phyloP scores from a whole-genome alignment of 129 eudicot genomes.

The Flaveria linearis region DNA sequence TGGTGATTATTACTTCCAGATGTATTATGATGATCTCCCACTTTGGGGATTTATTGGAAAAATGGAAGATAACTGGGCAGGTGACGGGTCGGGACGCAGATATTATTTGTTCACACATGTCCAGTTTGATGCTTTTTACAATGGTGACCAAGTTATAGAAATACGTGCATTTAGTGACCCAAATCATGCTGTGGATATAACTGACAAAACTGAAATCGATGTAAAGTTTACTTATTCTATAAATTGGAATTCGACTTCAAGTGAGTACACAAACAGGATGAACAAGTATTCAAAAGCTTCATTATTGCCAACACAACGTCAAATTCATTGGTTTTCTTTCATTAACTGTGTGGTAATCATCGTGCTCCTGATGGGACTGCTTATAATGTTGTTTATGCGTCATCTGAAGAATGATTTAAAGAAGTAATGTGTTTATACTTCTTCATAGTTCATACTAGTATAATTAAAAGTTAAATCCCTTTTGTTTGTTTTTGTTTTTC shows the following conservation, averaged over 20 bases:
- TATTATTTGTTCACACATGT: slow-evolving; percentile 67
- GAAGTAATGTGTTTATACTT: slow-evolving; percentile 46
- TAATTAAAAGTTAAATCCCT: not conserved
- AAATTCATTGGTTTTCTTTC: slow-evolving; percentile 84
- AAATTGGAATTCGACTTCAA: slow-evolving; percentile 62
- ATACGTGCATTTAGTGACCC: slow-evolving; percentile 83
- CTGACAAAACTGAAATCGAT: slow-evolving; percentile 49
- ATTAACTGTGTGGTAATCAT: slow-evolving; percentile 59
- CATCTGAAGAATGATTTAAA: slow-evolving; percentile 74
- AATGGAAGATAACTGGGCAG: slow-evolving; percentile 50
- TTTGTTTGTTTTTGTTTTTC: slow-evolving; percentile 2
- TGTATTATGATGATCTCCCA: slow-evolving; percentile 92
- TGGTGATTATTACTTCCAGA: slow-evolving; percentile 75
- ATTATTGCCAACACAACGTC: slow-evolving; percentile 41
- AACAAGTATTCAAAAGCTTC: slow-evolving; percentile 70
- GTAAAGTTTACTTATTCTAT: slow-evolving; percentile 69
- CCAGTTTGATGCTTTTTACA: slow-evolving; percentile 69
- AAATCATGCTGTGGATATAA: slow-evolving; percentile 66
- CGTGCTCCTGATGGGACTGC: slow-evolving; percentile 63
- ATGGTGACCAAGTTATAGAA: slow-evolving; percentile 65
- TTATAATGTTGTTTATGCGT: slow-evolving; percentile 55
- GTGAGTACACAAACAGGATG: slow-evolving; percentile 59
- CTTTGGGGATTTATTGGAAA: slow-evolving; percentile 89
- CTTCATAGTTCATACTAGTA: slow-evolving; percentile 2
- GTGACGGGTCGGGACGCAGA: slow-evolving; percentile 40